phyloP scores from a whole-genome alignment of 1,139 yeast genomes.

The Hemisphaericaspora xylanilytica region DNA sequence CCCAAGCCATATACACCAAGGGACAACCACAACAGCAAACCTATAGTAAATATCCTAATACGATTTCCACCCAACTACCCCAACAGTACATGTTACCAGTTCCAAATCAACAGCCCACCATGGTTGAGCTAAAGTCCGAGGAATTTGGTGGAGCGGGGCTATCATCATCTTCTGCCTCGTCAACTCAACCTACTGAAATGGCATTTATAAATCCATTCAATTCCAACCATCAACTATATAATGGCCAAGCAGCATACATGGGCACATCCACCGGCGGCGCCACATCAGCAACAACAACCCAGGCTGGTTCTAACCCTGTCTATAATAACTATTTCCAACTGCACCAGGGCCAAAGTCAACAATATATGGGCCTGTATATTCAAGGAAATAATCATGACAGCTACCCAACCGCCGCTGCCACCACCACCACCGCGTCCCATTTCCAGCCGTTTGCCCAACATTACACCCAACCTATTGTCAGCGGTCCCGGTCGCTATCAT shows the following conservation, averaged over 20 bases:
- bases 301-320: constrained; percentile 10
- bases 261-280: constrained; percentile 8
- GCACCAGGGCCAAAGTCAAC: constrained; percentile 1
- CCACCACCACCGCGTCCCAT: constrained; percentile 9
- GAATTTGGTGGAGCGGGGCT: constrained; percentile 9
- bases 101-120: constrained; percentile 1
- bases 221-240: constrained; percentile 9
- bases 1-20: constrained; percentile 14
- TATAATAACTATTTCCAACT: constrained; percentile 13
- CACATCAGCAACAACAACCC: too few relatives aligned
- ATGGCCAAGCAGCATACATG: constrained; percentile 5
- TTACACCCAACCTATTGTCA: constrained; percentile 15
- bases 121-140: constrained; percentile 12
- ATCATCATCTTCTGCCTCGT: too few relatives aligned
- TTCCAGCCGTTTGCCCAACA: constrained; percentile 17
- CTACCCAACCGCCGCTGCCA: too few relatives aligned
- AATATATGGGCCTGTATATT: not conserved
- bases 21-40: constrained; percentile 15
- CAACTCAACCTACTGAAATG: constrained; percentile 12
- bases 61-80: constrained; percentile 5
- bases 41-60: constrained; percentile 16
- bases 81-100: constrained; percentile 10
- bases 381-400: constrained; percentile 7
- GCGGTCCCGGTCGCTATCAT: constrained; percentile 13
- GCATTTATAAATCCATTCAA: constrained; percentile 25